phyloP scores from a whole-genome alignment of 2,329 filamentous ascomycete species.

The Metarhizium robertsii region DNA sequence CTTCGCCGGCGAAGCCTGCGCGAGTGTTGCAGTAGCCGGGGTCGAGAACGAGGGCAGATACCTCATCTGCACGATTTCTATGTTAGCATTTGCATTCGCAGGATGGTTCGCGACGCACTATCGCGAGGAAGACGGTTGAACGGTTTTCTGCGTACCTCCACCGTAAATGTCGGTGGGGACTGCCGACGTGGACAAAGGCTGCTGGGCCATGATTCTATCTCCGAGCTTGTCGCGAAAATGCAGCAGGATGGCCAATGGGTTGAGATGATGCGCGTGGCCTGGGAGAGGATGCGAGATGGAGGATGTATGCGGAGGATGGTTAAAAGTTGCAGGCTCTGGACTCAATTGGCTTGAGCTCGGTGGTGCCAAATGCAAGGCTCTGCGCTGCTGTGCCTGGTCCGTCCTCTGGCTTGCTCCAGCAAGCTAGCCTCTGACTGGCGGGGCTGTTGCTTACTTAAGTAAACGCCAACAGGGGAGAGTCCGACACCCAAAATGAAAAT shows the following conservation, averaged over 20 bases:
- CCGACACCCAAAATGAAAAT: background rate
- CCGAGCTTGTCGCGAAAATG: conserved; percentile 2
- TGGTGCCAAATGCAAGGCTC: background rate
- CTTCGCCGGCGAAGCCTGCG: conserved; percentile 95
- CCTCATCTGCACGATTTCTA: conserved; percentile 62
- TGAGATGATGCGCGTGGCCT: conserved; percentile 6
- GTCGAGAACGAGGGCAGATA: conserved; percentile 93
- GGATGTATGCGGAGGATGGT: background rate
- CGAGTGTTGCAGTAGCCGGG: conserved; percentile 86
- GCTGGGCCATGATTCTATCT: conserved; percentile 39
- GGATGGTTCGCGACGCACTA: background rate
- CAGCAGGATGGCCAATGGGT: background rate
- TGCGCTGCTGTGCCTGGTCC: background rate
- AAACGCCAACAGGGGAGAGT: conserved; percentile 2
- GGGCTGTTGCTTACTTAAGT: conserved; percentile 5
- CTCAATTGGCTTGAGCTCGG: no score
- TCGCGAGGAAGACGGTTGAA: conserved; percentile 6
- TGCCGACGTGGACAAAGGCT: conserved; percentile 44
- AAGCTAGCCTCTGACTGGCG: conserved; percentile 7
- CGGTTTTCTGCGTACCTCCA: conserved; percentile 37
- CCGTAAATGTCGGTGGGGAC: conserved; percentile 56
- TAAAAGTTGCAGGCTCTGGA: background rate
- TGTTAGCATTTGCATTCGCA: conserved; percentile 4
- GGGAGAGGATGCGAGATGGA: background rate
- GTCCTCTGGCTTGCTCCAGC: background rate